Evolutionary conservation across 306 rosid species (phyloP), one percentile per base, ranked within the genome.

Genomic region (Leucaena leucocephala): DNA sequence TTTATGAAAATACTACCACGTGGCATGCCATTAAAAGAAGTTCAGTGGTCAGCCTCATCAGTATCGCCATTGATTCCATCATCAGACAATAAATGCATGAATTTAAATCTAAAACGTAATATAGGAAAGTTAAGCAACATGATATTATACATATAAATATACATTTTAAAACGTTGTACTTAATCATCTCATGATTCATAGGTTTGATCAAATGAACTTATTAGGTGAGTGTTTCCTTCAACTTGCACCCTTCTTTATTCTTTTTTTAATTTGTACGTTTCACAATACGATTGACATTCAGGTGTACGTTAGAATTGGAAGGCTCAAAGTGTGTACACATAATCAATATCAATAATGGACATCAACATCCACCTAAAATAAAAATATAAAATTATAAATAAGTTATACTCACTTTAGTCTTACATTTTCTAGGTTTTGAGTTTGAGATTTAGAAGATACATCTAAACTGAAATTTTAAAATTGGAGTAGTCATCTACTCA

Each of bases 261-360:
- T 66, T 84, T 80, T 58, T 82, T 84, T 80, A 70, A 52, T 84
- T 77, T 80, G 54, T 69, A 84, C 72, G 82, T 76, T 55, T 76
- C 35, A 65, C 76, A 76, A 80, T 80, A 39, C 80, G 82, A 65
- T 55, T 44, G 87, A 66, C 75, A 64, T 21, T 71, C 76, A 77
- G 61, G 3, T 0, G 27, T 27, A 27, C 27, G 27, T 27, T 27
- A 27, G 27, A 27, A 27, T 27, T 27, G 27, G 27, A 27, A 27
- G 27, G 27, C 27, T 27, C 27, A 27, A 27, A 27, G 27, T 27
- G 27, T 27, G 27, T 27, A 27, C 27, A 27, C 27, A 27, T 0
- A 61, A 67, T 68, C 34, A 55, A 55, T 55, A 19, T 55, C 62
- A 55, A 55, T 19, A 13, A 55, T 55, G 13, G 4, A n/a, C 62